These are phyloP conservation scores for Albatrellus ellisii DNA, from an alignment of 768 basidiomycete species.

Conservation along the genomic window DNA sequence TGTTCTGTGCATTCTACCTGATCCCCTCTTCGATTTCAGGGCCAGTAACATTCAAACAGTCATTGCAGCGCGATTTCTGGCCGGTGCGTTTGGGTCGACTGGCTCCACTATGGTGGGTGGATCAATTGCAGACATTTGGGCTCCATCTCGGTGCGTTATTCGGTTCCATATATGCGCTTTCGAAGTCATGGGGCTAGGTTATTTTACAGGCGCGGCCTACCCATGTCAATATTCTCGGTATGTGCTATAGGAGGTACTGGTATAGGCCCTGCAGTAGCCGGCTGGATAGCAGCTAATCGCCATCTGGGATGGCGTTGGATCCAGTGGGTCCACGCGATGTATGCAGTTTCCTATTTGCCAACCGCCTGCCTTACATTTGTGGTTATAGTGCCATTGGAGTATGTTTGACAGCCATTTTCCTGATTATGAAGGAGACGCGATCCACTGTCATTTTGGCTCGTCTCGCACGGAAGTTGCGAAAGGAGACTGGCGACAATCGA, in stretches of 20 bases:
- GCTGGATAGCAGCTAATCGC: slow-evolving; percentile 51
- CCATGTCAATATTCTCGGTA: slow-evolving; percentile 63
- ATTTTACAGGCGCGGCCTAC: slow-evolving; percentile 49
- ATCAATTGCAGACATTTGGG: slow-evolving; percentile 59
- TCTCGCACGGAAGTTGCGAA: slow-evolving; percentile 48
- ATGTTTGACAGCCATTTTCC: slow-evolving; percentile 34
- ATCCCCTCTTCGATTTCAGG: too few species aligned
- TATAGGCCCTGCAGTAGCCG: slow-evolving; percentile 47
- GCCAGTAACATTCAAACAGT: slow-evolving; percentile 43
- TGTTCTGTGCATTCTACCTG: too few species aligned
- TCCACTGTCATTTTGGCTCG: slow-evolving; percentile 57
- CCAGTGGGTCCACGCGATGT: slow-evolving; percentile 70
- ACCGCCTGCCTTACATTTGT: slow-evolving; percentile 2
- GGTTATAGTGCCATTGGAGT: slow-evolving; percentile 36
- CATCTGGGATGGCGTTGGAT: slow-evolving; percentile 71
- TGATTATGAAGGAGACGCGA: slow-evolving; percentile 65
- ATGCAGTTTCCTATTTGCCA: slow-evolving; percentile 5
- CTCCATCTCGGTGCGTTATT: slow-evolving; percentile 36
- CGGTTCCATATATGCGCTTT: too few species aligned
- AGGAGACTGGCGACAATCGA: slow-evolving; percentile 46
- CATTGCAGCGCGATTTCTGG: slow-evolving; percentile 45
- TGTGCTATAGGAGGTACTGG: slow-evolving; percentile 49
- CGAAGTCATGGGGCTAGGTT: too few species aligned
- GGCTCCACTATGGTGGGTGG: slow-evolving; percentile 64
- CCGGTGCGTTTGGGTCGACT: slow-evolving; percentile 56